Percentiles rank a stretch among this genome's conserved stretches.
Evolutionary conservation across 2,329 filamentous ascomycete genomes (phyloP).

Genomic region (Colletotrichum lindemuthianum): DNA sequence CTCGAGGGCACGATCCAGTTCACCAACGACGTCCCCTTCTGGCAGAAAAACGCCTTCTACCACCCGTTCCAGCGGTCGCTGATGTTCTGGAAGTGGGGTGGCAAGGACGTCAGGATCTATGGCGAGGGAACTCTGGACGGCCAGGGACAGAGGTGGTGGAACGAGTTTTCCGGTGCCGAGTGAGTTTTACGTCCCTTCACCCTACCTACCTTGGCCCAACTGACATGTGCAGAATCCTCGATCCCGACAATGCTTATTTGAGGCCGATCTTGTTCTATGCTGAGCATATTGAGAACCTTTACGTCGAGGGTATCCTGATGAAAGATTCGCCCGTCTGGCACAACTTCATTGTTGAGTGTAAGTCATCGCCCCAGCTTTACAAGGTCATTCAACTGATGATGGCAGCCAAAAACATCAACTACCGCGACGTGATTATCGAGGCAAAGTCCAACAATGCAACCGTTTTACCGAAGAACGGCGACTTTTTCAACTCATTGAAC

Average conservation of each 20-base stretch:
- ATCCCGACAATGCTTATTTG: conserved; percentile 64
- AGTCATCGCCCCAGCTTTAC: neutral
- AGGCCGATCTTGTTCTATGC: conserved; percentile 70
- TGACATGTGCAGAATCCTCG: conserved; percentile 48
- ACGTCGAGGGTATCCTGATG: conserved; percentile 66
- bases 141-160: conserved; percentile 59
- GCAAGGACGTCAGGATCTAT: conserved; percentile 68
- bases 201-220: neutral
- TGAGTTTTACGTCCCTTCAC: neutral
- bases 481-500: conserved; percentile 70
- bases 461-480: conserved; percentile 65
- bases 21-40: conserved; percentile 55
- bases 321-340: conserved; percentile 72
- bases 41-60: conserved; percentile 52
- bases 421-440: conserved; percentile 64
- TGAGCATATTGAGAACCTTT: conserved; percentile 68
- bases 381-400: neutral
- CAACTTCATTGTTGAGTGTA: conserved; percentile 68
- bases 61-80: conserved; percentile 61
- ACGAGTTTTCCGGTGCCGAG: conserved; percentile 52
- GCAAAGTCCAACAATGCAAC: conserved; percentile 58
- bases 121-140: conserved; percentile 67
- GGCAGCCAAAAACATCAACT: conserved; percentile 59
- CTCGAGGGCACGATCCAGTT: conserved; percentile 66
- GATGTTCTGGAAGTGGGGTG: conserved; percentile 73